Evolutionary conservation across 2,329 filamentous ascomycete genomes (phyloP).

Genomic region (Fusarium sp.): DNA sequence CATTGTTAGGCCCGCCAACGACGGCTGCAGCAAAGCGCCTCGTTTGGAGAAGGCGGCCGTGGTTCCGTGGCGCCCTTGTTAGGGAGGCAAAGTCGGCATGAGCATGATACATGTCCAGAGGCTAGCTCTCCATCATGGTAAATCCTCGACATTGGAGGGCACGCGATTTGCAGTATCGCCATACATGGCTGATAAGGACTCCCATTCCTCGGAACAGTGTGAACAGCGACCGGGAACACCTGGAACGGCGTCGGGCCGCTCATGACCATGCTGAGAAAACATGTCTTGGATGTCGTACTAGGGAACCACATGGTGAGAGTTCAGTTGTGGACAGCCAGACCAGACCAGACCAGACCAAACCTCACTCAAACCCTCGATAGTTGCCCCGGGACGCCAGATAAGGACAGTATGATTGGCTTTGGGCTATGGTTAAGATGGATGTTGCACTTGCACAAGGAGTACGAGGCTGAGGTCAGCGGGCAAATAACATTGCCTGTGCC

Average conservation of each 20-base stretch:
- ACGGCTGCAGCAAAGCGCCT: conserved; percentile 27
- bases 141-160: not conserved
- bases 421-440: not conserved
- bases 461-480: conserved; percentile 5
- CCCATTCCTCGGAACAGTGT: not conserved
- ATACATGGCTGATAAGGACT: not conserved
- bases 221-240: not conserved
- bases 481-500: not conserved
- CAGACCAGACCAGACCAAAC: not conserved
- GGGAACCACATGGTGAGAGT: conserved; percentile 32
- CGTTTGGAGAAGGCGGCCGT: not conserved
- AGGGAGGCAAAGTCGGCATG: conserved; percentile 19
- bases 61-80: conserved; percentile 22
- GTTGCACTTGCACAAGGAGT: conserved; percentile 28
- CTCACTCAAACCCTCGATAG: conserved; percentile 17
- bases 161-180: not conserved
- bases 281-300: conserved; percentile 35
- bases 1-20: conserved; percentile 23
- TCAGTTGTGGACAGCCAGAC: conserved; percentile 12
- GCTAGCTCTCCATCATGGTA: conserved; percentile 11
- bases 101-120: conserved; percentile 14
- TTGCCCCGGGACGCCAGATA: conserved; percentile 16
- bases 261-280: conserved; percentile 10
- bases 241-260: conserved; percentile 2
- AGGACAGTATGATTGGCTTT: conserved; percentile 3